Base-by-base conservation (phyloP, 1,284 basidiomycete genomes). In the Leccinum subspadiceum region DNA sequence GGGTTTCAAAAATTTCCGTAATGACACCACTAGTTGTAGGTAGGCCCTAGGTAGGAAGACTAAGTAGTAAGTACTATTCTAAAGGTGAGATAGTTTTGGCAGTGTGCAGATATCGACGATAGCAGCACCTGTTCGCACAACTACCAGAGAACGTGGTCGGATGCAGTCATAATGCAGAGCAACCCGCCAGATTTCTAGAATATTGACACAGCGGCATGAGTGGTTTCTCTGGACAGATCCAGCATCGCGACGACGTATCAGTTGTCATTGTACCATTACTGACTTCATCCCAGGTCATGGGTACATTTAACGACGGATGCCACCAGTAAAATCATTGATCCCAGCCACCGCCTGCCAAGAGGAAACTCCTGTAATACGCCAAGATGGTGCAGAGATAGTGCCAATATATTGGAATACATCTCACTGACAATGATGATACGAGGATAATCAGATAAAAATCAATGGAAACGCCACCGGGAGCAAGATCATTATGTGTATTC, bases 1-100 rank as follows among this genome's bases (percentile, higher is more conserved):
- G 26, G 75, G 71, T 73, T 73, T 70, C 49, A 74, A 72, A 75
- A 70, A 17, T 67, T 75, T 46, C 20, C 44, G 44, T 46, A 46
- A 46, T 46, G 44, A 46, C 20, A 46, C 17, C n/a, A 46, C 41
- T 20, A 46, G 26, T 33, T 33, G 31, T 33, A 12, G 31, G 10
- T 33, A 33, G 33, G 12, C 31, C 10, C 31, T 33, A 12, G 12
- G 33, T 12, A 33, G 31, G 4, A 33, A 33, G 31, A 33, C 12
- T 33, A 12, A 26, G 26, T 26, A 26, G 26, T 26, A 26, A 26
- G 31, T 33, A 33, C 31, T 33, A 33, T 33, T 33, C 33, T 33
- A 12, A 33, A 33, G 33, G 33, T 33, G 12, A 33, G 33, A 33
- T 33, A 33, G 33, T 33, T 33, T 33, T 33, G 26, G 33, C 4